phyloP scores from a whole-genome alignment of 805 yeast genomes.

The Barnettozyma populi region DNA sequence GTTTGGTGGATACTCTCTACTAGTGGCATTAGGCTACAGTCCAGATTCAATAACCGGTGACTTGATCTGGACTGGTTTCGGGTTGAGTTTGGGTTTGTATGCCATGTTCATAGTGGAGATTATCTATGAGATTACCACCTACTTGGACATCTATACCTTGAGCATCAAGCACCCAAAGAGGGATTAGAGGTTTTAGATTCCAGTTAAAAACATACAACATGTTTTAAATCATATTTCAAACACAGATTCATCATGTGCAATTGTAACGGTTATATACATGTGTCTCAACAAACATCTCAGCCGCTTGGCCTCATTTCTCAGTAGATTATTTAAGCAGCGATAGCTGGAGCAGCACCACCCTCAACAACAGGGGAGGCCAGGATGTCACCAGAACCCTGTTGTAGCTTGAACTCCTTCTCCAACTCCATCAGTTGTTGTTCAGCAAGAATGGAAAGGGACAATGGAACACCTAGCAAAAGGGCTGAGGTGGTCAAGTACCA shows the following conservation, averaged over 20 bases:
- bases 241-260: conserved; percentile 5
- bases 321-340: conserved; percentile 10
- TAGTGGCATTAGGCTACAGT: conserved; percentile 27
- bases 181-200: conserved; percentile 12
- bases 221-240: neutral
- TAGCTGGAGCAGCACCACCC: conserved; percentile 27
- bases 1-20: conserved; percentile 26
- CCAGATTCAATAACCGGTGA: conserved; percentile 40
- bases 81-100: conserved; percentile 63
- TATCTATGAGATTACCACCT: conserved; percentile 72
- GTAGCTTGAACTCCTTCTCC: conserved; percentile 86
- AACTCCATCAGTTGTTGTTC: conserved; percentile 92
- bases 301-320: neutral
- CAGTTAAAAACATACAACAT: neutral
- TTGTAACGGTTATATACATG: conserved; percentile 7
- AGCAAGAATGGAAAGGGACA: conserved; percentile 79
- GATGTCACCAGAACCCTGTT: conserved; percentile 70
- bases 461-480: conserved; percentile 86
- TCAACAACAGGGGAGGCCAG: conserved; percentile 50
- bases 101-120: conserved; percentile 69
- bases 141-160: conserved; percentile 80
- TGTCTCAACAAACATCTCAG: neutral
- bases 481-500: conserved; percentile 86
- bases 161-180: conserved; percentile 74
- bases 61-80: conserved; percentile 60